Percentiles rank a stretch among this genome's conserved stretches.
Conservation (phyloP, 495 filamentous ascomycete species). For the Hypoxylon rickii region DNA sequence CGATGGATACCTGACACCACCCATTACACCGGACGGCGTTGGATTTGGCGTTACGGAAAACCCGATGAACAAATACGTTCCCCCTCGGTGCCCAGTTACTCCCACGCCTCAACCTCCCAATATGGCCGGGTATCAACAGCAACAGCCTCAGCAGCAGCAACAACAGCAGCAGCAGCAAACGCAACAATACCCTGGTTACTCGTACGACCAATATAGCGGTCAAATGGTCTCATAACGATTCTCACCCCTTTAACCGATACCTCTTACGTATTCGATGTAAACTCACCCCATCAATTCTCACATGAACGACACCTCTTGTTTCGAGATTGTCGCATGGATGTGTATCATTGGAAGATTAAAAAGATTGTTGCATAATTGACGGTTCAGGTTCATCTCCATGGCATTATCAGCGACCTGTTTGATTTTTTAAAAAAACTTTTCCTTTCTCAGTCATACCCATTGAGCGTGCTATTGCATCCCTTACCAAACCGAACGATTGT, state of each 20-base stretch:
- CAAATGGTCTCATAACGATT: constrained; percentile 34
- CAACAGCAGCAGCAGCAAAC: not conserved
- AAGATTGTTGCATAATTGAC: constrained; percentile 47
- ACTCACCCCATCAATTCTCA: constrained; percentile 20
- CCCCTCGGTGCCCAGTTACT: constrained; percentile 58
- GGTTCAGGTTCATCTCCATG: constrained; percentile 44
- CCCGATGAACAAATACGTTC: constrained; percentile 51
- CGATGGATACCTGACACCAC: constrained; percentile 89
- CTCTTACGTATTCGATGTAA: constrained; percentile 18
- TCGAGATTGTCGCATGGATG: constrained; percentile 32
- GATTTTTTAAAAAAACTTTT: constrained; percentile 30
- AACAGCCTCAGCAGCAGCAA: not conserved
- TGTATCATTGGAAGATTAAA: constrained; percentile 40
- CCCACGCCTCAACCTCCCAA: constrained; percentile 50
- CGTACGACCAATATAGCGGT: constrained; percentile 33
- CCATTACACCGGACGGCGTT: constrained; percentile 89
- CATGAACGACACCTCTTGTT: constrained; percentile 14
- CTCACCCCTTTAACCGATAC: not conserved
- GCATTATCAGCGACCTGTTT: constrained; percentile 44
- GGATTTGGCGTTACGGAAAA: constrained; percentile 57
- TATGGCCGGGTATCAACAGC: constrained; percentile 25
- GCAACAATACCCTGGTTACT: constrained; percentile 35
- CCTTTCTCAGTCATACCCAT: constrained; percentile 42
- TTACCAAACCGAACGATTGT: constrained; percentile 36
- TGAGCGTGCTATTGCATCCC: constrained; percentile 37